Base-by-base conservation (phyloP, 1,284 basidiomycete species). In the Cutaneotrichosporon mucoides region DNA sequence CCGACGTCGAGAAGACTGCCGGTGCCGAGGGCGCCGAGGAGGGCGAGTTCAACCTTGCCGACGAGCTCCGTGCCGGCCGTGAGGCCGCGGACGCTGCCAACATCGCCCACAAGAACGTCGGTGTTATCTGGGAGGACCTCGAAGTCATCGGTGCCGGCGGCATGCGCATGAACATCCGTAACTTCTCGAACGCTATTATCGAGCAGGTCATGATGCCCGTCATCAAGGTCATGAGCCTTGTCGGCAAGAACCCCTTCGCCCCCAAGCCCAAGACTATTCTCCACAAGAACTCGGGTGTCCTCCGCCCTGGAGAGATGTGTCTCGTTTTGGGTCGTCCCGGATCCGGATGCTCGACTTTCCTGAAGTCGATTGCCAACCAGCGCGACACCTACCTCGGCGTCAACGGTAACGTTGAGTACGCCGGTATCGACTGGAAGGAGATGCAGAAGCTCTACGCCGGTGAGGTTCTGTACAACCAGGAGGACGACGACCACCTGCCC, bases 61-160 rank as follows among this genome's bases (percentile, higher is more conserved):
- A 88, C 55, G 92, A 89, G 68, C 82, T 95, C 13, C 81, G 84
- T 8, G 84, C 85, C 2, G 85, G 84, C 35, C 86, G 86, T 66
- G 84, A 87, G 61, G 83, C 83, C 6, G 81, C 83, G 58, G 85
- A 90, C 61, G 75, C 80, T 35, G 86, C 87, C 6, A 89, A 89
- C 5, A 88, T 92, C 68, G 85, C 85, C 68, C 86, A 87, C 75
- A 94, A 94, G 80, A 85, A 86, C 64, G 88, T 92, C 41, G 89
- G 89, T 41, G 88, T 76, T 10, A 59, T 72, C 16, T 76, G 75
- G 75, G 73, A 76, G 45, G 72, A 76, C 55, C 64, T 75, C 42
- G 82, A 86, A 58, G 90, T 92, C 49, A 80, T 86, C 15, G 89
- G 87, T 35, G 73, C 82, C 1, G 89, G 88, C 34, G 86, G 86